A percentile compares a stretch with the other conserved stretches of the same genome.
Evolutionary conservation across 2,329 filamentous ascomycete species (phyloP).

Genomic region (Neophaeococcomyces mojaviensis): DNA sequence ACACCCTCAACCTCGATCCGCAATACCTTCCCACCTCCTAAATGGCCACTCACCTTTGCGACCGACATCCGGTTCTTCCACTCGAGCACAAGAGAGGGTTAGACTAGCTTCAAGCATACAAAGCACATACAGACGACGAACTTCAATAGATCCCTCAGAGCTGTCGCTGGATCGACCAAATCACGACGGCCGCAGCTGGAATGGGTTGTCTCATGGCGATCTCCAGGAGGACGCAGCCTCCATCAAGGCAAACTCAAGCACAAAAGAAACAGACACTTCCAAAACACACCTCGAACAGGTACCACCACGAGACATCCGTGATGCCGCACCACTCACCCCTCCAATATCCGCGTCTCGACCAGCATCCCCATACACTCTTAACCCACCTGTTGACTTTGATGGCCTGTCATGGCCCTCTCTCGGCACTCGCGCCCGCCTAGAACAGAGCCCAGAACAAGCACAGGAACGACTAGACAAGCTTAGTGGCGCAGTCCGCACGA

Average conservation of each 20-base stretch:
- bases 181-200: constrained; percentile 10
- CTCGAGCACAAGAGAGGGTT: constrained; percentile 48
- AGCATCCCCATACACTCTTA: constrained; percentile 42
- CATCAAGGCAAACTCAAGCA: constrained; percentile 9
- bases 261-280: constrained; percentile 1
- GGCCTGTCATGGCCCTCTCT: constrained; percentile 46
- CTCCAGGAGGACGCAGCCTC: constrained; percentile 1
- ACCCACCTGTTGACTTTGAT: constrained; percentile 45
- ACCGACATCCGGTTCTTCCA: constrained; percentile 28
- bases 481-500: constrained; percentile 55
- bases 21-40: constrained; percentile 49
- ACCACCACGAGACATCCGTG: constrained; percentile 46
- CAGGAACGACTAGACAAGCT: constrained; percentile 52
- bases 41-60: constrained; percentile 50
- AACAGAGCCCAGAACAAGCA: constrained; percentile 52
- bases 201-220: constrained; percentile 17
- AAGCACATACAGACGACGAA: constrained; percentile 46
- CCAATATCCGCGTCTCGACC: constrained; percentile 39
- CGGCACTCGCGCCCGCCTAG: constrained; percentile 45
- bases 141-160: constrained; percentile 28
- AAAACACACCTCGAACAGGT: constrained; percentile 31
- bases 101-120: constrained; percentile 52
- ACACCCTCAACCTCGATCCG: constrained; percentile 41
- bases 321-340: constrained; percentile 45
- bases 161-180: constrained; percentile 10